phyloP scores from a whole-genome alignment of 495 filamentous ascomycete genomes.

The Neurospora sp. region DNA sequence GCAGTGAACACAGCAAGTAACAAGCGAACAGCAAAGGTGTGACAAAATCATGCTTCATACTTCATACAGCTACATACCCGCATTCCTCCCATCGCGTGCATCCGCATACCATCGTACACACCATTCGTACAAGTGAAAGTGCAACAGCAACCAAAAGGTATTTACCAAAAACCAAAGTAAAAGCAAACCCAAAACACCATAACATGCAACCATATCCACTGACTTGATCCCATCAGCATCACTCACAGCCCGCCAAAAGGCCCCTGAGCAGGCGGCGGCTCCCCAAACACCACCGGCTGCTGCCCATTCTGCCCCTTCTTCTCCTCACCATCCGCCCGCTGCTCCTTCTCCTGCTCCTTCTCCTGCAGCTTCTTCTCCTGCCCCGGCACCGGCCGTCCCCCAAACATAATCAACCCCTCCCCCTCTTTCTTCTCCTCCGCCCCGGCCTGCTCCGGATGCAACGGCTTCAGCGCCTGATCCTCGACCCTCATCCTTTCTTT shows the following conservation, averaged over 20 bases:
- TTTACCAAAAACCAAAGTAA: neutral
- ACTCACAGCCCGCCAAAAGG: neutral
- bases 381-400: neutral
- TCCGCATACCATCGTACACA: neutral
- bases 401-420: neutral
- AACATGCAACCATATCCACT: neutral
- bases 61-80: neutral
- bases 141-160: no score
- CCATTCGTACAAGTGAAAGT: neutral
- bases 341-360: neutral
- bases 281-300: neutral
- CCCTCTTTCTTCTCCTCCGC: neutral
- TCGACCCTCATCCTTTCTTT: constrained; percentile 9
- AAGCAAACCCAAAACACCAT: neutral
- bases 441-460: neutral
- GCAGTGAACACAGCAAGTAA: neutral
- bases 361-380: neutral
- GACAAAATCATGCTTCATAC: neutral
- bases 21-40: neutral
- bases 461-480: neutral
- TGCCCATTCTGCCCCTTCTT: neutral
- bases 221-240: neutral
- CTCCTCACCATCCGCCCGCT: neutral
- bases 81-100: neutral
- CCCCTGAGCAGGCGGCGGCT: neutral